Evolutionary conservation across 2,329 filamentous ascomycete species (phyloP).

Genomic region (Tolypocladium capitatum): DNA sequence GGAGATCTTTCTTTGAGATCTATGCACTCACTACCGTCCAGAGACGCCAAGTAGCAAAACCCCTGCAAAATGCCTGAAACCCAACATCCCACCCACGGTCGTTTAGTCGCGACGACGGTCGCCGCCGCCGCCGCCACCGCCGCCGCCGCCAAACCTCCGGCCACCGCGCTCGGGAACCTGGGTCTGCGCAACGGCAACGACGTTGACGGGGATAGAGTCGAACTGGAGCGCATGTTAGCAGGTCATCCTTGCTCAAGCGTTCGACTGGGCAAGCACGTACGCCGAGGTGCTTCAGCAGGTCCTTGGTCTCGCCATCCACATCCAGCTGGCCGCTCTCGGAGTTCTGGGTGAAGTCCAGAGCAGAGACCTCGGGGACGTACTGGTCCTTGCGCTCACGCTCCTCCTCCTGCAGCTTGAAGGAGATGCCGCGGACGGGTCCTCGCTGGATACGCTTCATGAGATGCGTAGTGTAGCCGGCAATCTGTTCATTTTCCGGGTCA

Average conservation of each 20-base stretch:
- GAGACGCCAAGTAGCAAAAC: conserved; percentile 39
- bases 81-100: conserved; percentile 20
- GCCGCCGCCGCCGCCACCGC: conserved; percentile 57
- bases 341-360: conserved; percentile 93
- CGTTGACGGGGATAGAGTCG: conserved; percentile 94
- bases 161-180: conserved; percentile 69
- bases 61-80: conserved; percentile 30
- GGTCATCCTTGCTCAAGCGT: not conserved
- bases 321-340: conserved; percentile 80
- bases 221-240: conserved; percentile 48
- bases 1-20: conserved; percentile 47
- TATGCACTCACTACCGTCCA: conserved; percentile 44
- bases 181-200: conserved; percentile 78
- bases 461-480: conserved; percentile 97
- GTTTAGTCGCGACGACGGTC: conserved; percentile 38
- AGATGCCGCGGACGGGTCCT: conserved; percentile 98
- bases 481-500: conserved; percentile 34
- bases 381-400: conserved; percentile 99
- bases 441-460: conserved; percentile 99
- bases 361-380: conserved; percentile 98
- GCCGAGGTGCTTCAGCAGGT: conserved; percentile 95
- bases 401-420: conserved; percentile 99
- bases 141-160: conserved; percentile 52
- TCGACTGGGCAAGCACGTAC: conserved; percentile 46
- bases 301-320: conserved; percentile 95